A percentile compares a stretch with the other conserved stretches of the same genome.
These are phyloP conservation scores for Cinnamomum chago DNA, from an alignment of 164 flowering plant species.

Conservation along the genomic window DNA sequence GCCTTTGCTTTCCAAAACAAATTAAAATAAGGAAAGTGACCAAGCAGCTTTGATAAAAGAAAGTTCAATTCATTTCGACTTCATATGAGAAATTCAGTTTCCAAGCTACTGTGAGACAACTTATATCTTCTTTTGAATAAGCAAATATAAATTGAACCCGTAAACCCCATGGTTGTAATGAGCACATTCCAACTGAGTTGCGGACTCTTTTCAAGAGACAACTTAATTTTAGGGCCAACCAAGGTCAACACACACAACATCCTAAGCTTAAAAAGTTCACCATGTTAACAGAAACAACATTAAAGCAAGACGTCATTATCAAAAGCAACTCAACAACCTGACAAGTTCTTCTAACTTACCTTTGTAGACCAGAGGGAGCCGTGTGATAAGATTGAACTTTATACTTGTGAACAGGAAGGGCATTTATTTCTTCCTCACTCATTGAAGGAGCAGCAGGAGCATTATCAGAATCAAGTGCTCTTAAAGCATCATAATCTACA, in stretches of 20 bases:
- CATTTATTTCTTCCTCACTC: constrained; percentile 97
- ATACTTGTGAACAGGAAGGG: constrained; percentile 89
- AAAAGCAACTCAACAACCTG: constrained; percentile 1
- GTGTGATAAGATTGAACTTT: constrained; percentile 27
- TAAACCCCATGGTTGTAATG: too few species aligned
- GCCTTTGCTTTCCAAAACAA: not conserved
- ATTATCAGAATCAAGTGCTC: constrained; percentile 68
- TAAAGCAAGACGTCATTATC: not conserved
- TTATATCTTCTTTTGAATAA: not conserved
- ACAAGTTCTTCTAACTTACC: constrained; percentile 31
- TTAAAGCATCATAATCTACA: constrained; percentile 88
- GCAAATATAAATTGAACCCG: too few species aligned
- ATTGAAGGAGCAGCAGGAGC: constrained; percentile 52
- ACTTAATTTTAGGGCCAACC: not conserved
- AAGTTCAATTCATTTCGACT: not conserved
- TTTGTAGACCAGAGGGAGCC: constrained; percentile 30
- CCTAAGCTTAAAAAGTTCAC: not conserved
- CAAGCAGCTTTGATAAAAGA: not conserved
- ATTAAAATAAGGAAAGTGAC: not conserved
- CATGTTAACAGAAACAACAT: not conserved
- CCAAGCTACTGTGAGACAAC: not conserved
- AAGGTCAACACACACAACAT: not conserved
- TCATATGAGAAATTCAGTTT: not conserved
- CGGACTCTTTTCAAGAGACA: not conserved
- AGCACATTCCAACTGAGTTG: too few species aligned